Base-by-base conservation (phyloP, 2,329 filamentous ascomycete genomes). In the Raffaelea deltoideospora region DNA sequence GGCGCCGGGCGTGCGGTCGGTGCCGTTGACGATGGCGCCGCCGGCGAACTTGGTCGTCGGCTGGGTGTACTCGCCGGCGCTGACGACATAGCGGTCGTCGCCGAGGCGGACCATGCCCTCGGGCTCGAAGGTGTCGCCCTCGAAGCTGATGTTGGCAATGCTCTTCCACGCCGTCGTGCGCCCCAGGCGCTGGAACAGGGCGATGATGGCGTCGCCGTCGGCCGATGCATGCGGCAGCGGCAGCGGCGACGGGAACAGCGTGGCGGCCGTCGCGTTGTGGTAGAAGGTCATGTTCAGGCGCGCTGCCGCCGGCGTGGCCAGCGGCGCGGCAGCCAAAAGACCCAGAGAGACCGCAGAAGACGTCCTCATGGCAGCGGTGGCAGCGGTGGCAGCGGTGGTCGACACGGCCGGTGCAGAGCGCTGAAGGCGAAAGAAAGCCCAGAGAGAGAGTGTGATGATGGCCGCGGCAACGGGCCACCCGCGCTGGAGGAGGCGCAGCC, bases 111-210 rank as follows among this genome's bases (percentile, higher is more conserved):
- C 55, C 33, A 67, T 58, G 4, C 65, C 63, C 41, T 68, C 65
- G 2, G 64, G 64, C 39, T 67, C 64, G 42, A 58, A 63, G 1
- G 58, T 58, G 38, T 65, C 56, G 21, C 60, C 63, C 37, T 65
- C 51, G 26, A 67, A 56, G 6, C 43, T 50, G 21, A 65, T 49
- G 15, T 58, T 60, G 9, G 53, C 53, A 3, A 67, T 47, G 17
- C 57, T 53, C 4, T 51, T 58, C 61, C 62, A 65, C 2, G 46
- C 43, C 1, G 62, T 64, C 1, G 56, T 54, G 15, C 61, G 58
- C 6, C 49, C 47, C 0, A 64, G 46, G 1, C 38, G 44, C 30
- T 50, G 50, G 18, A 64, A 56, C 11, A 55, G 49, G 18, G 47
- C 39, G 17, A 61, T 52, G 17, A 64, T 59, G 19, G 53, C 45